Evolutionary conservation across 2,329 filamentous ascomycete species (phyloP).

Genomic region (Colletotrichum siamense): DNA sequence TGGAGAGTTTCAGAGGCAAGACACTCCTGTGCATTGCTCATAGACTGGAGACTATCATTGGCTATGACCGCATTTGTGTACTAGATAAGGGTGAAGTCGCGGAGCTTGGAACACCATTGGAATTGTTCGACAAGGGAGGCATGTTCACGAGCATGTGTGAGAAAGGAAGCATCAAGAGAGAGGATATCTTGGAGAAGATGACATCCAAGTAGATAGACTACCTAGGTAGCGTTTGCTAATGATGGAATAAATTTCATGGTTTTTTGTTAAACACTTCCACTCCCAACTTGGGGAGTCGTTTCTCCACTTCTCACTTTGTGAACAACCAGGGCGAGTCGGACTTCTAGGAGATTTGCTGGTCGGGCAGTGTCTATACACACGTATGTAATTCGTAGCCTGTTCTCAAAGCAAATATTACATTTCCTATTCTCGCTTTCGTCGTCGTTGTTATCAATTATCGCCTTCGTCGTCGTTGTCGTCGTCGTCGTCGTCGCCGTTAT

Average conservation of each 20-base stretch:
- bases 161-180: neutral
- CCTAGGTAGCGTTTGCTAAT: neutral
- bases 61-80: conserved; percentile 76
- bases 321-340: too few species aligned
- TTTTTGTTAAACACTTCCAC: neutral
- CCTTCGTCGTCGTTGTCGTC: too few species aligned
- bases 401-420: too few species aligned
- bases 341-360: too few species aligned
- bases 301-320: too few species aligned
- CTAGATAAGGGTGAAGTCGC: conserved; percentile 75
- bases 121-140: conserved; percentile 63
- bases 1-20: conserved; percentile 61
- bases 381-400: too few species aligned
- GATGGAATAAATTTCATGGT: neutral
- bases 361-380: too few species aligned
- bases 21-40: conserved; percentile 73
- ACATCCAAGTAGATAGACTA: neutral
- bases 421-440: too few species aligned
- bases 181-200: neutral
- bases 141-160: conserved; percentile 73
- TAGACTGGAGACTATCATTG: conserved; percentile 66
- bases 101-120: conserved; percentile 67
- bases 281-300: too few species aligned
- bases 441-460: too few species aligned
- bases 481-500: too few species aligned